Evolutionary conservation across 2,329 filamentous ascomycete species (phyloP).

Genomic region (Zasmidium citrigriseum): DNA sequence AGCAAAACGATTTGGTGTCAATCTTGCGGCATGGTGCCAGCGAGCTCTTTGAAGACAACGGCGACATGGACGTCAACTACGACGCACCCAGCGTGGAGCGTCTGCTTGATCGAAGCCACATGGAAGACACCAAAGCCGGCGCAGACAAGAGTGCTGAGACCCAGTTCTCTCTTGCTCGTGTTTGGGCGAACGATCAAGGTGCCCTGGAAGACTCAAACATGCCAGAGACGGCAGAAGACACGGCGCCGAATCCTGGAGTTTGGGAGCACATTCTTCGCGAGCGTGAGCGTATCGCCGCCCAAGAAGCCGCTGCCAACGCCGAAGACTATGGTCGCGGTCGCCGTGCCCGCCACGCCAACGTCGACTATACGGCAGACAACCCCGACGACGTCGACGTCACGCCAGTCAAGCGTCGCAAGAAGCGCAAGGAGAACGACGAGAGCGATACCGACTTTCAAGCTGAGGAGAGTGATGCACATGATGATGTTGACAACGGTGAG

Average conservation of each 20-base stretch:
- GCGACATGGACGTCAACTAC: conserved; percentile 75
- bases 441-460: conserved; percentile 55
- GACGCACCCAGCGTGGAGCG: conserved; percentile 82
- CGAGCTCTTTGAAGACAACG: conserved; percentile 78
- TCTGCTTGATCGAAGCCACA: conserved; percentile 81
- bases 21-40: conserved; percentile 86
- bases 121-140: conserved; percentile 69
- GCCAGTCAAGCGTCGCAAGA: conserved; percentile 38
- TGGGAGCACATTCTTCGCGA: conserved; percentile 91
- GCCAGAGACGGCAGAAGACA: conserved; percentile 45
- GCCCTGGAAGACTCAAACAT: conserved; percentile 53
- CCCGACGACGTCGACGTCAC: conserved; percentile 26
- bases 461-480: conserved; percentile 39
- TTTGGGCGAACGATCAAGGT: conserved; percentile 86
- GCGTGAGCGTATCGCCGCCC: conserved; percentile 75
- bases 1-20: conserved; percentile 77
- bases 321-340: conserved; percentile 85
- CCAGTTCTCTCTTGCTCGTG: conserved; percentile 84
- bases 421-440: conserved; percentile 41
- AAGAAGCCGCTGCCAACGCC: conserved; percentile 66
- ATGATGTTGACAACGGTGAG: conserved; percentile 21
- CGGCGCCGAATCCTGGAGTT: conserved; percentile 64
- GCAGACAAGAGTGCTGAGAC: conserved; percentile 70
- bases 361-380: conserved; percentile 50
- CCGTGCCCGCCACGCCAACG: conserved; percentile 62